Base-by-base conservation (phyloP, 305 asterid species). In the Fraxinus latifolia region DNA sequence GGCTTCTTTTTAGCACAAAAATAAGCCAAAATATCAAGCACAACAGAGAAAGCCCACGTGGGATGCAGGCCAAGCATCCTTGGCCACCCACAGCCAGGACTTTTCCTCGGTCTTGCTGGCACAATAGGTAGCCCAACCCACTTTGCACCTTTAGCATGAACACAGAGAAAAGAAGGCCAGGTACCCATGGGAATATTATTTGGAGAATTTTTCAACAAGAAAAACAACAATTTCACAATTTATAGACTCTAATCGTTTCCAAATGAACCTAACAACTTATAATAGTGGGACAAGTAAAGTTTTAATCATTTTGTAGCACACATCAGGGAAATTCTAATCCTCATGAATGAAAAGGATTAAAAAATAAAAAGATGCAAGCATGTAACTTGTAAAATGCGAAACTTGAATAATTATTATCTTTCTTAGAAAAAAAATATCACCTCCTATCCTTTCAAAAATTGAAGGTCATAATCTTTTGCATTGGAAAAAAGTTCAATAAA, bases 201-300 rank as follows among this genome's bases (percentile, higher is more conserved):
- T 70, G 39, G 42, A 70, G 75, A 70, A 70, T 2, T 32, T 70
- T 70, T 29, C 74, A 29, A 34, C 39, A 70, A 14, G 39, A 70
- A 70, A 70, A 70, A 70, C 42, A 31, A 29, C 0, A 14, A 15
- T 70, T 67, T 29, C 42, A 12, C 39, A 70, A 31, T 14, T 70
- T 31, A 70, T 31, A 14, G 42, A 62, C 1, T 8, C 14, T 3
- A 62, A 1, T 31, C 1, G 11, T 14, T 31, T 14, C 75, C 39
- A 76, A 74, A 74, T 62, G 67, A 19, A 70, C 79, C 15, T 29
- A 25, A 80, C 67, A 77, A 67, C 68, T 27, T 74, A 36, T 37
- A 58, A 55, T 71, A 70, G 42, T 47, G 72, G 67, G 74, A 55
- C 58, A 27, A 15, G 34, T 50, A 50, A 21, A 3, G n/a, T 50